Percentiles rank a stretch among this genome's conserved stretches.
phyloP scores from a whole-genome alignment of 495 filamentous ascomycete genomes.

The Friedmanniomyces simplex region DNA sequence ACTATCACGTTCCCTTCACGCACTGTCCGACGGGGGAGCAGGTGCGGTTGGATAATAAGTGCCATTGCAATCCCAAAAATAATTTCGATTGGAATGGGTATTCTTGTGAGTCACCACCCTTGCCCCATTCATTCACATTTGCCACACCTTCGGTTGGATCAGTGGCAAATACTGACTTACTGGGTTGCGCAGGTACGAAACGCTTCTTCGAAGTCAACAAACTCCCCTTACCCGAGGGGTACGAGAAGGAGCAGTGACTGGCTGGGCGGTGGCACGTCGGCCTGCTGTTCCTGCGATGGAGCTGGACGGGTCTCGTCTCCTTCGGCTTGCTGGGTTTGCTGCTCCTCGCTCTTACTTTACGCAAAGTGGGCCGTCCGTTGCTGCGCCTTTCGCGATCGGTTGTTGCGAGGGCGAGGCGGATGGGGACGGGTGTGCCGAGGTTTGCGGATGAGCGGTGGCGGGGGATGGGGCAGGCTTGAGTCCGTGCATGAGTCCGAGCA shows the following conservation, averaged over 20 bases:
- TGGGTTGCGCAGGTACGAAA: conserved; percentile 51
- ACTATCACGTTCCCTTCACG: conserved; percentile 97
- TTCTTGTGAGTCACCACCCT: conserved; percentile 57
- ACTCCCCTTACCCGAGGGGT: conserved; percentile 52
- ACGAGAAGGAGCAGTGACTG: conserved; percentile 19
- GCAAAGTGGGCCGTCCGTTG: background rate
- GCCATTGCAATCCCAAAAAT: conserved; percentile 86
- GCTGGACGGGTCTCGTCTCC: background rate
- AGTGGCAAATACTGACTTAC: background rate
- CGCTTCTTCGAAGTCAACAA: conserved; percentile 74
- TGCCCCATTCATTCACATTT: too few species aligned
- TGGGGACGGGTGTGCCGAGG: conserved; percentile 49
- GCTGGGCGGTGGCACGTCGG: conserved; percentile 1
- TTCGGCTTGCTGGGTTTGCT: background rate
- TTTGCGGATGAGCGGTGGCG: conserved; percentile 40
- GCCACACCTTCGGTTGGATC: background rate
- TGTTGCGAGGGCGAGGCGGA: conserved; percentile 70
- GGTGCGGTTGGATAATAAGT: conserved; percentile 67
- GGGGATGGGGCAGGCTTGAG: conserved; percentile 35
- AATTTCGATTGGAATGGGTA: conserved; percentile 99
- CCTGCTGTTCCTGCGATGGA: background rate
- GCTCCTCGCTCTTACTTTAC: background rate
- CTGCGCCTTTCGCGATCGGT: background rate
- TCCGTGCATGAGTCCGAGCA: background rate
- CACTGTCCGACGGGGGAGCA: conserved; percentile 90